Evolutionary conservation across 345 rosid species (phyloP).

Genomic region (Gossypium ekmanianum): DNA sequence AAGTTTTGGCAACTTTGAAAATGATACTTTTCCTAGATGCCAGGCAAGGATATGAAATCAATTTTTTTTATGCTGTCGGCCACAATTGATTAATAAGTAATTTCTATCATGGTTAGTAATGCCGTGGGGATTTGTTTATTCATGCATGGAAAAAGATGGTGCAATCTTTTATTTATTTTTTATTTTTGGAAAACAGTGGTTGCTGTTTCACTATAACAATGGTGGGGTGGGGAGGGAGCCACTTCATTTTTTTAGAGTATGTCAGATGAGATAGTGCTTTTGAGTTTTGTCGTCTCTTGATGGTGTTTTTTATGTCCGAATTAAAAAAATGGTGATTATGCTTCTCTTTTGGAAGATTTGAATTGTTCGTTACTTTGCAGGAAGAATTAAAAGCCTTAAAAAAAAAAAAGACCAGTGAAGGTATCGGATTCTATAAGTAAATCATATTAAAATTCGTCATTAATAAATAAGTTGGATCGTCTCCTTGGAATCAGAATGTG

Average conservation of each 20-base stretch:
- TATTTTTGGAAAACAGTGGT: background rate
- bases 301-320: background rate
- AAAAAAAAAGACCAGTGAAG: background rate
- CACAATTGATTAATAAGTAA: background rate
- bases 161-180: background rate
- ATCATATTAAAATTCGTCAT: no score
- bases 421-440: constrained; percentile 25
- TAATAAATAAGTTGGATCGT: no score
- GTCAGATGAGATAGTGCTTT: constrained; percentile 4
- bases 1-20: background rate
- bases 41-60: background rate
- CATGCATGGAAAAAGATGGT: background rate
- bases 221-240: constrained; percentile 14
- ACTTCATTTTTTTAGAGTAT: constrained; percentile 7
- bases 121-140: background rate
- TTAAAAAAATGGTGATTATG: constrained; percentile 19
- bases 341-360: constrained; percentile 32
- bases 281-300: constrained; percentile 3
- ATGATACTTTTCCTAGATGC: background rate
- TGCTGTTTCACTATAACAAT: background rate
- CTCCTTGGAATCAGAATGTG: background rate
- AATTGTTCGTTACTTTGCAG: background rate
- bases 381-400: background rate
- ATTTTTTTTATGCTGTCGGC: background rate
- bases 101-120: background rate